Percentiles rank a stretch among this genome's conserved stretches.
phyloP scores from a whole-genome alignment of 2,329 filamentous ascomycete genomes.

The Penicillium sp. region DNA sequence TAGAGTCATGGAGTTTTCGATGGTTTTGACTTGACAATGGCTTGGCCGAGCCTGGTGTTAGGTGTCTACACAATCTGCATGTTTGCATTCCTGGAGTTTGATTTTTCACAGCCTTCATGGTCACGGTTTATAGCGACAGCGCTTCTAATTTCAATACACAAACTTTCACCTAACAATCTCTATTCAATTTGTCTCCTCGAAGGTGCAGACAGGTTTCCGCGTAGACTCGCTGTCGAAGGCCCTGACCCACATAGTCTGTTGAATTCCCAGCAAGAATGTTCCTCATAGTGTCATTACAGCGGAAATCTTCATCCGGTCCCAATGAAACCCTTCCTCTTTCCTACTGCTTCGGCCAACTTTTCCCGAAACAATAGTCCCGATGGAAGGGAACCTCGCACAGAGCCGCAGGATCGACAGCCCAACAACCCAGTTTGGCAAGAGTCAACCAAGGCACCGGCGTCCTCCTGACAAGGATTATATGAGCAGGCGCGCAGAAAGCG shows the following conservation, averaged over 20 bases:
- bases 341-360: background rate
- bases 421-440: background rate
- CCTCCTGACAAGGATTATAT: background rate
- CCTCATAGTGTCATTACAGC: background rate
- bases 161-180: background rate
- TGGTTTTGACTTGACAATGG: constrained; percentile 2
- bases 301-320: background rate
- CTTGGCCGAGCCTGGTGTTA: constrained; percentile 10
- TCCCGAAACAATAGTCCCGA: background rate
- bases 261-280: background rate
- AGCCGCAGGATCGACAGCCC: background rate
- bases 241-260: background rate
- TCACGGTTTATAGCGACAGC: constrained; percentile 14
- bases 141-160: constrained; percentile 11
- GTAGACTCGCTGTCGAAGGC: too few species aligned
- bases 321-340: background rate
- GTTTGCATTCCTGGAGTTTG: constrained; percentile 23
- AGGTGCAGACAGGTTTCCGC: too few species aligned
- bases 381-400: background rate
- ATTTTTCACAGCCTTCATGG: constrained; percentile 7
- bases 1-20: constrained; percentile 15
- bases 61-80: constrained; percentile 15
- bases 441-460: background rate
- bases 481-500: background rate
- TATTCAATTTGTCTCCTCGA: background rate